phyloP scores from a whole-genome alignment of 345 rosid genomes.

The Arabidopsis thaliana region TAIR10.1 NC_003076.8:20749001-20749500 shows the following conservation, averaged over 20 bases:
- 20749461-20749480: conserved; percentile 20
- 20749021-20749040: background rate
- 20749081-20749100: background rate
- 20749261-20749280: conserved; percentile 95
- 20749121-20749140: background rate
- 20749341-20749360: conserved; percentile 54
- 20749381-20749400: background rate
- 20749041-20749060: background rate
- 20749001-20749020: background rate
- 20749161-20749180: background rate
- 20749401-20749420: background rate
- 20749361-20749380: background rate
- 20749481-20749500: conserved; percentile 31
- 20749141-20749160: background rate
- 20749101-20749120: background rate
- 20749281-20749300: conserved; percentile 85
- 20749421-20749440: conserved; percentile 18
- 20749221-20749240: background rate
- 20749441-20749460: conserved; percentile 28
- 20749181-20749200: background rate
- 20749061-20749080: background rate
- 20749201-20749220: background rate
- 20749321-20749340: conserved; percentile 70
- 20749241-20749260: conserved; percentile 50
- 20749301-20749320: conserved; percentile 78